These are phyloP conservation scores for Brettanomyces bruxellensis DNA, from an alignment of 805 yeast genomes.

Conservation along the genomic window DNA sequence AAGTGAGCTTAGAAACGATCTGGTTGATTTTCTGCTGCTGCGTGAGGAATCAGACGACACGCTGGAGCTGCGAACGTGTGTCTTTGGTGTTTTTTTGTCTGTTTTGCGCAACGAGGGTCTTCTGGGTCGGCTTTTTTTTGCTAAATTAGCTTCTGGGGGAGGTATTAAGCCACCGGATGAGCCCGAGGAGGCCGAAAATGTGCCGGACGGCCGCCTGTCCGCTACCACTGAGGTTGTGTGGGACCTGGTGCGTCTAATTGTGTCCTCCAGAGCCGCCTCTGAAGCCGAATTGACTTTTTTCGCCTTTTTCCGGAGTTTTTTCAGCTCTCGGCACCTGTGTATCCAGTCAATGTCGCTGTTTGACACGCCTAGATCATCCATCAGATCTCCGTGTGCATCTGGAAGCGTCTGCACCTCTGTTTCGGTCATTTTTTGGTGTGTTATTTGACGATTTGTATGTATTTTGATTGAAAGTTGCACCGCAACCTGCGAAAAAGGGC, in stretches of 20 bases:
- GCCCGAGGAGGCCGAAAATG: slow-evolving; percentile 2
- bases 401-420: no score
- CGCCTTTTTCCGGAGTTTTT: slow-evolving; percentile 38
- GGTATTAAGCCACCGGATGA: background rate
- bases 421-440: no score
- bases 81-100: background rate
- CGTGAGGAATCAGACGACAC: background rate
- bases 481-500: no score
- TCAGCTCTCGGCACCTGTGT: slow-evolving; percentile 63
- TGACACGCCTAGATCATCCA: slow-evolving; percentile 27
- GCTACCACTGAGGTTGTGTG: slow-evolving; percentile 4
- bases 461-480: no score
- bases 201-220: background rate
- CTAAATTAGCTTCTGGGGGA: background rate
- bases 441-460: no score
- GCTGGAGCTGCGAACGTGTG: background rate
- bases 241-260: slow-evolving; percentile 13
- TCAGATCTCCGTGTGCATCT: no score
- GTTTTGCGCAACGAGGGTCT: background rate
- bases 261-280: slow-evolving; percentile 21
- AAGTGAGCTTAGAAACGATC: slow-evolving; percentile 23
- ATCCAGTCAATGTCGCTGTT: slow-evolving; percentile 82
- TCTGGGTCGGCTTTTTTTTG: no score
- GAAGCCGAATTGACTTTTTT: slow-evolving; percentile 22
- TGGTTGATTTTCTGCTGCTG: slow-evolving; percentile 5